Evolutionary conservation across 192 early-diverging fungal genomes (phyloP).

Genomic region (Chytriomyces sp.): DNA sequence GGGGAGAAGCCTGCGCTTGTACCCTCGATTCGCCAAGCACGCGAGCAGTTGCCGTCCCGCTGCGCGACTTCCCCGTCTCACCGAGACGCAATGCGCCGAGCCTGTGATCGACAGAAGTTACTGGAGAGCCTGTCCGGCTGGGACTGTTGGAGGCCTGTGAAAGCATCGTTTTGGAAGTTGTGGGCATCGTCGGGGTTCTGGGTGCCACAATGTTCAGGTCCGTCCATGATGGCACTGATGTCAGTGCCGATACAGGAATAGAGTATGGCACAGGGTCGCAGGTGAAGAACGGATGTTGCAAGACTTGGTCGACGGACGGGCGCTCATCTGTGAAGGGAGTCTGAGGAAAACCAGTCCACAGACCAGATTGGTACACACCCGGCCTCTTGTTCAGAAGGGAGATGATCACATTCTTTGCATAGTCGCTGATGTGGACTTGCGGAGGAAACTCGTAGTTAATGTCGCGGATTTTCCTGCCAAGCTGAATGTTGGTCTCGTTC

Average conservation of each 20-base stretch:
- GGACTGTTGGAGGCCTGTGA: too few species aligned
- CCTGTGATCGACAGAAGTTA: too few species aligned
- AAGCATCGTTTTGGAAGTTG: too few species aligned
- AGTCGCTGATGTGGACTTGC: slow-evolving; percentile 56
- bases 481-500: background rate
- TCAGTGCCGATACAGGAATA: slow-evolving; percentile 48
- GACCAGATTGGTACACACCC: background rate
- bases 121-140: too few species aligned
- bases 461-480: slow-evolving; percentile 64
- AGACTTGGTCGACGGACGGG: slow-evolving; percentile 49
- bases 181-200: too few species aligned
- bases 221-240: slow-evolving; percentile 21
- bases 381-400: slow-evolving; percentile 56
- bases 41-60: too few species aligned
- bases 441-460: slow-evolving; percentile 76
- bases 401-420: slow-evolving; percentile 69
- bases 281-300: slow-evolving; percentile 52
- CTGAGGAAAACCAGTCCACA: background rate
- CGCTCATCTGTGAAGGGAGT: slow-evolving; percentile 37
- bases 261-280: slow-evolving; percentile 24
- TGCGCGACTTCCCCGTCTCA: too few species aligned
- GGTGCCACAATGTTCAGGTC: slow-evolving; percentile 8
- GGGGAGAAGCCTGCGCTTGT: too few species aligned
- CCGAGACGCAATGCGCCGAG: too few species aligned
- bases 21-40: too few species aligned